Evolutionary conservation across 805 yeast genomes (phyloP).

Genomic region (Ogataea neopini): DNA sequence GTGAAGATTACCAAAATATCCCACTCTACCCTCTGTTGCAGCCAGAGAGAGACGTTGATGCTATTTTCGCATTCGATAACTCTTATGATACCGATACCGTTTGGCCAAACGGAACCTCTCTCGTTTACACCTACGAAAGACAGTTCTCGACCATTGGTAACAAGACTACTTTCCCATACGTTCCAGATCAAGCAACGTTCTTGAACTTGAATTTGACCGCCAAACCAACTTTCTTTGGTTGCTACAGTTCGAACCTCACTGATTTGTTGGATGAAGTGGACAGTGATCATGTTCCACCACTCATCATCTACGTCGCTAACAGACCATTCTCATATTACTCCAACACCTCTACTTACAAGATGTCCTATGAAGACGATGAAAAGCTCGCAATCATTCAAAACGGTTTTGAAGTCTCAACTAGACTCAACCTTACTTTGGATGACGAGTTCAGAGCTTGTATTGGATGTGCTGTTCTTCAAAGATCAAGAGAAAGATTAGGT

Average conservation of each 20-base stretch:
- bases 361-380: slow-evolving; percentile 60
- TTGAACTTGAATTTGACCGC: slow-evolving; percentile 59
- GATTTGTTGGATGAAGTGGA: slow-evolving; percentile 42
- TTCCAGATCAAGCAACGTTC: slow-evolving; percentile 70
- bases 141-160: slow-evolving; percentile 55
- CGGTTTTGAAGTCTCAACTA: slow-evolving; percentile 71
- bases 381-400: slow-evolving; percentile 62
- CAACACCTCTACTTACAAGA: slow-evolving; percentile 71
- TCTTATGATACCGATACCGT: slow-evolving; percentile 58
- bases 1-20: slow-evolving; percentile 72
- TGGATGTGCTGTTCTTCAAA: slow-evolving; percentile 79
- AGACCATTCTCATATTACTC: slow-evolving; percentile 62
- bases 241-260: slow-evolving; percentile 66
- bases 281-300: slow-evolving; percentile 56
- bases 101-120: slow-evolving; percentile 72
- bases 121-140: slow-evolving; percentile 56
- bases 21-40: slow-evolving; percentile 68
- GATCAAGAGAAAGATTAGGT: slow-evolving; percentile 70
- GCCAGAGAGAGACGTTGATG: slow-evolving; percentile 60
- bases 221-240: slow-evolving; percentile 81
- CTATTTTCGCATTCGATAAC: slow-evolving; percentile 65
- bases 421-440: slow-evolving; percentile 67
- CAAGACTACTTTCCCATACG: slow-evolving; percentile 73
- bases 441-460: slow-evolving; percentile 71
- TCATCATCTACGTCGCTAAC: slow-evolving; percentile 78